Conservation (phyloP, 2,329 filamentous ascomycete species). For the Bipolaris zeicola region DNA sequence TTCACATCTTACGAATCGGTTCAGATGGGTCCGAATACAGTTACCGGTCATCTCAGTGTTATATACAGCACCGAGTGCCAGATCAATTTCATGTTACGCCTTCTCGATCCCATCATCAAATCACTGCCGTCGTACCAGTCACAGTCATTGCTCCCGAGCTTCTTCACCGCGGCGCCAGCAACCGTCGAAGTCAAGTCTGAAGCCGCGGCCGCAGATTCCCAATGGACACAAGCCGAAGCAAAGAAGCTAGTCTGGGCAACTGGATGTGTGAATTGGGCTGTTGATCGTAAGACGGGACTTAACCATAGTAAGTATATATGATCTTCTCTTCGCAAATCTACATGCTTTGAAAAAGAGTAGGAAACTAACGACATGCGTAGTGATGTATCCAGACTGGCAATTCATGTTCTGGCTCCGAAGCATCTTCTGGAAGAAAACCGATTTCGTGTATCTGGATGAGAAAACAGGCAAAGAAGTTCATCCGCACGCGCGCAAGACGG, state of each 20-base stretch:
- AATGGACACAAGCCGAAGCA: slow-evolving; percentile 51
- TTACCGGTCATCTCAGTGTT: slow-evolving; percentile 58
- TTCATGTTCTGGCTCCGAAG: slow-evolving; percentile 57
- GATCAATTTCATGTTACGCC: slow-evolving; percentile 55
- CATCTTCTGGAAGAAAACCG: slow-evolving; percentile 50
- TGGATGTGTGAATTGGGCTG: slow-evolving; percentile 60
- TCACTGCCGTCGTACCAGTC: slow-evolving; percentile 36
- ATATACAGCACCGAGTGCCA: slow-evolving; percentile 60
- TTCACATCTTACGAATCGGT: no score
- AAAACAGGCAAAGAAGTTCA: slow-evolving; percentile 25
- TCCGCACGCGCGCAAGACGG: slow-evolving; percentile 16
- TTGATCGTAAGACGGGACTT: slow-evolving; percentile 54
- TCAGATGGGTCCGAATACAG: slow-evolving; percentile 45
- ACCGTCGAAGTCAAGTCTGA: slow-evolving; percentile 47
- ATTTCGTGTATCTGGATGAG: slow-evolving; percentile 46
- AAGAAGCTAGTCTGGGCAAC: slow-evolving; percentile 56
- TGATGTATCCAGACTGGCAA: slow-evolving; percentile 61
- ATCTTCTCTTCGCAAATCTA: no score
- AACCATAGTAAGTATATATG: slow-evolving; percentile 48
- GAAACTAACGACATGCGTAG: not conserved
- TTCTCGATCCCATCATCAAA: slow-evolving; percentile 51
- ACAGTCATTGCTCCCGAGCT: slow-evolving; percentile 24
- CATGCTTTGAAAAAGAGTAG: no score
- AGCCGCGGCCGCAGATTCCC: slow-evolving; percentile 45
- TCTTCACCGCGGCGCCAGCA: slow-evolving; percentile 26